Conservation (phyloP, 805 yeast species). For the Ogataea haglerorum region DNA sequence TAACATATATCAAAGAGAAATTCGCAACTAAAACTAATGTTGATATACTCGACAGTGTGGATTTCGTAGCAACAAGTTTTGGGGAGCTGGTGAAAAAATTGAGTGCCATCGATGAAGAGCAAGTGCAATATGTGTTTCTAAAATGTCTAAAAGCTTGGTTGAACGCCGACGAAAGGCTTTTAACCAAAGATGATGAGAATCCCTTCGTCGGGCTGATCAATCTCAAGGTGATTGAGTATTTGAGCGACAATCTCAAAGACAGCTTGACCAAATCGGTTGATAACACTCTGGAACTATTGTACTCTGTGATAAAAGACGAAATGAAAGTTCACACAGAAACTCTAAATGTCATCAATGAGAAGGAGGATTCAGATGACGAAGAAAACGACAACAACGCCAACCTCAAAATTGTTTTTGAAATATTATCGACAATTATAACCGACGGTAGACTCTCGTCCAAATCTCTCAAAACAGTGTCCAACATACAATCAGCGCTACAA, state of each 20-base stretch:
- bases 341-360: constrained; percentile 5
- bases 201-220: constrained; percentile 58
- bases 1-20: constrained; percentile 26
- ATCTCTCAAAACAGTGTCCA: constrained; percentile 7
- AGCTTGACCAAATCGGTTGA: constrained; percentile 52
- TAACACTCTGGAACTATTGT: constrained; percentile 51
- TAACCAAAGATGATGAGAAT: constrained; percentile 34
- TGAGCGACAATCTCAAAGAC: constrained; percentile 57
- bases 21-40: constrained; percentile 9
- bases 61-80: constrained; percentile 38
- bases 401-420: constrained; percentile 35
- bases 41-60: constrained; percentile 40
- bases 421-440: constrained; percentile 35
- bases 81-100: constrained; percentile 27
- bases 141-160: constrained; percentile 62
- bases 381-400: constrained; percentile 36
- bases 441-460: constrained; percentile 8
- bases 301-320: constrained; percentile 35
- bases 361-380: constrained; percentile 36
- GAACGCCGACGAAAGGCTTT: constrained; percentile 11
- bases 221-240: constrained; percentile 59
- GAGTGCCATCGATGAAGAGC: constrained; percentile 45
- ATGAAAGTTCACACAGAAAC: neutral
- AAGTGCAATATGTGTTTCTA: constrained; percentile 47
- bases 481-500: constrained; percentile 13